phyloP scores from a whole-genome alignment of 352 stramenopile genomes.

The Aphanomyces euteiches region DNA sequence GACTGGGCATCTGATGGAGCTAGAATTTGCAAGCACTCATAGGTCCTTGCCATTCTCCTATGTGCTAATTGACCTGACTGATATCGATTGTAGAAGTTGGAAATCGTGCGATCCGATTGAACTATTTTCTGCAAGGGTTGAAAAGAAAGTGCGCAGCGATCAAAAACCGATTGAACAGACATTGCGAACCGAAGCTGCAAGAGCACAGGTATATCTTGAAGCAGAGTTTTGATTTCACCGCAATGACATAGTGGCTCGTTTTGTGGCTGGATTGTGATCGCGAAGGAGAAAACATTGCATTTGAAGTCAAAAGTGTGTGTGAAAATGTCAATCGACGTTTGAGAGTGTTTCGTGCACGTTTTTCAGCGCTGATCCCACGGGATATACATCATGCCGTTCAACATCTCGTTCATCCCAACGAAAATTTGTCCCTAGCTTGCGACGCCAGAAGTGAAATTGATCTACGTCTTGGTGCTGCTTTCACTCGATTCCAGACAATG shows the following conservation, averaged over 20 bases:
- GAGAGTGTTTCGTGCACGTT: constrained; percentile 85
- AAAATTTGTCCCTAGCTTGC: constrained; percentile 77
- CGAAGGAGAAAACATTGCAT: constrained; percentile 99
- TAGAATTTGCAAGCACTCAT: constrained; percentile 90
- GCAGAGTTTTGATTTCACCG: background rate
- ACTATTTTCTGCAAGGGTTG: constrained; percentile 90
- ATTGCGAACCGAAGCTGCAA: constrained; percentile 79
- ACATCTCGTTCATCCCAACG: constrained; percentile 69
- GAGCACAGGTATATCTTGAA: constrained; percentile 50
- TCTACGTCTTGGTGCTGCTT: constrained; percentile 90
- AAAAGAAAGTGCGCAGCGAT: constrained; percentile 76
- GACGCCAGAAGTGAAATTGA: constrained; percentile 94
- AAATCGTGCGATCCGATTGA: constrained; percentile 89
- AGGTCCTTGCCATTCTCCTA: constrained; percentile 37
- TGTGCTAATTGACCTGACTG: background rate
- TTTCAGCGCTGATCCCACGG: constrained; percentile 90
- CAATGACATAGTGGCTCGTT: constrained; percentile 72
- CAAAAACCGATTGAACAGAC: constrained; percentile 89
- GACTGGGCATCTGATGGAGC: constrained; percentile 95
- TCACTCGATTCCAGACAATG: constrained; percentile 95
- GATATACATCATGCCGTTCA: constrained; percentile 89
- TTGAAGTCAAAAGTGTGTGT: constrained; percentile 92
- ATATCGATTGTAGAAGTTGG: constrained; percentile 85
- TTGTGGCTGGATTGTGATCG: constrained; percentile 99
- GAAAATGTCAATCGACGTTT: constrained; percentile 65